Percentiles rank a stretch among this genome's conserved stretches.
These are phyloP conservation scores for sweet orange (Citrus sinensis) DNA, from an alignment of 345 rosid species.

Conservation along the genomic window DNA sequence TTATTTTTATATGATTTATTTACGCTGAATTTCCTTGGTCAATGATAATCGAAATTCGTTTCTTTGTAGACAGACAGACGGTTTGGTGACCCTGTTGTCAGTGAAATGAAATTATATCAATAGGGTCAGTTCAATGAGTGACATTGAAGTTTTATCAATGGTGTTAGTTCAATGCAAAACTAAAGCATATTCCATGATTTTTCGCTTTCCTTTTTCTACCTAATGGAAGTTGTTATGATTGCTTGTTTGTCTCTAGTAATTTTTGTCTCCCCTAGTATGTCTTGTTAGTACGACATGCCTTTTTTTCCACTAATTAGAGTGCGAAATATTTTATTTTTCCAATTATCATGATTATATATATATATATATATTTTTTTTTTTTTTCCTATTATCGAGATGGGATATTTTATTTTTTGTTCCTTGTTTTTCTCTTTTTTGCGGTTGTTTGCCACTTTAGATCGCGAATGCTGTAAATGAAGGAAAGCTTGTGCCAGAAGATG, in stretches of 20 bases:
- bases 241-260: neutral
- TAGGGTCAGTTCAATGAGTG: neutral
- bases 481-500: constrained; percentile 68
- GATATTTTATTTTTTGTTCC: neutral
- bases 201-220: neutral
- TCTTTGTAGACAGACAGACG: neutral
- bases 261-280: neutral
- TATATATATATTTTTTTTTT: too few relatives aligned
- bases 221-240: neutral
- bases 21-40: neutral
- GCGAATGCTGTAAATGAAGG: constrained; percentile 65
- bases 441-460: constrained; percentile 24
- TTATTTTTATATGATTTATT: neutral
- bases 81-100: neutral
- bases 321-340: neutral
- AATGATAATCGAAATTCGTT: neutral
- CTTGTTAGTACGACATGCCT: neutral
- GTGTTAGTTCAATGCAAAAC: neutral
- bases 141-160: neutral
- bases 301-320: neutral
- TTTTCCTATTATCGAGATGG: neutral
- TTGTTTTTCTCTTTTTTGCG: neutral
- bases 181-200: neutral
- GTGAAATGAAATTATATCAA: neutral
- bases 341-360: neutral